Evolutionary conservation across 2,329 filamentous ascomycete genomes (phyloP).

Genomic region (Colletotrichum plurivorum): DNA sequence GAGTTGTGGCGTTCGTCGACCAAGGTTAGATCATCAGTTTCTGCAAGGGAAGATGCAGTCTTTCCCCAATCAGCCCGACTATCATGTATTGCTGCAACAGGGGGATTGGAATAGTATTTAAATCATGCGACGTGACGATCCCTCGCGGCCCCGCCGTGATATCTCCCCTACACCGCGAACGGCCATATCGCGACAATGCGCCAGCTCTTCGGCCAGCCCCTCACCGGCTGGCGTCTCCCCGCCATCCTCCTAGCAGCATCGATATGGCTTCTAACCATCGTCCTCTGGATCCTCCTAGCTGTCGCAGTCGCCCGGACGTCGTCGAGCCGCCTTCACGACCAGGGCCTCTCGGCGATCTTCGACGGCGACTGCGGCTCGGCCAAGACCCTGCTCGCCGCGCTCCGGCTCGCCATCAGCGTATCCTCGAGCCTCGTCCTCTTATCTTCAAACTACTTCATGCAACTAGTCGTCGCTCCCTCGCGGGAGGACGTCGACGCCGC

Average conservation of each 20-base stretch:
- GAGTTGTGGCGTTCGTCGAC: too few relatives aligned
- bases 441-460: constrained; percentile 42
- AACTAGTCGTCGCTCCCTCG: constrained; percentile 39
- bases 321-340: neutral
- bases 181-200: neutral
- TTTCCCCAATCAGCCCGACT: too few relatives aligned
- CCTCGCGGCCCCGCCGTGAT: too few relatives aligned
- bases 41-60: neutral
- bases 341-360: neutral
- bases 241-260: neutral
- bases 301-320: neutral
- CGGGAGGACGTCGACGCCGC: constrained; percentile 53
- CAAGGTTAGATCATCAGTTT: neutral
- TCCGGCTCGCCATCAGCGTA: constrained; percentile 59
- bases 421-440: constrained; percentile 25
- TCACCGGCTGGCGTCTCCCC: neutral
- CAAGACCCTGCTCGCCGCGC: neutral
- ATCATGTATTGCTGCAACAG: too few relatives aligned
- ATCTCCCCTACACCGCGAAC: neutral
- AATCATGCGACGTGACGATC: neutral
- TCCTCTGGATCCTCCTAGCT: neutral
- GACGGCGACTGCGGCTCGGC: constrained; percentile 3
- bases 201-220: neutral
- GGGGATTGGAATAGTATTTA: too few relatives aligned
- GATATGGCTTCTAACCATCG: neutral